A percentile compares a stretch with the other conserved stretches of the same genome.
Evolutionary conservation across 106 monocot species (phyloP).

Genomic region (Triglochin maritima): DNA sequence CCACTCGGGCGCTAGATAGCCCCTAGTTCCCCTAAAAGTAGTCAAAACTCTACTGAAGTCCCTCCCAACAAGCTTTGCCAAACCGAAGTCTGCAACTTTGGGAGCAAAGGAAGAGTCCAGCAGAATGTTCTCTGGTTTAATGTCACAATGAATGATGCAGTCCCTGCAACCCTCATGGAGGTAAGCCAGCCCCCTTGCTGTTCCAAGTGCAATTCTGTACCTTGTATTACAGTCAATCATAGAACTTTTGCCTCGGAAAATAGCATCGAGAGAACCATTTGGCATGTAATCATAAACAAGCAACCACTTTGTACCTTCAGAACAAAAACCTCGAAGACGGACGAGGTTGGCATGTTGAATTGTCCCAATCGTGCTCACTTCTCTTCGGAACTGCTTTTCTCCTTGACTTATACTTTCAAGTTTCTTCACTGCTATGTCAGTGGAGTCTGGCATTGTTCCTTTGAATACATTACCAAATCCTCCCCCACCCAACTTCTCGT

Average conservation of each 20-base stretch:
- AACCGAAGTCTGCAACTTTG: slow-evolving; percentile 17
- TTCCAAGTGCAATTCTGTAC: slow-evolving; percentile 2
- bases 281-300: slow-evolving; percentile 22
- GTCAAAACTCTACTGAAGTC: slow-evolving; percentile 19
- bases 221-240: slow-evolving; percentile 7
- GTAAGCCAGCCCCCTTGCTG: slow-evolving; percentile 13
- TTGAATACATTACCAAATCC: slow-evolving; percentile 13
- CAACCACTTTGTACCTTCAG: slow-evolving; percentile 9
- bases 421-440: slow-evolving; percentile 11
- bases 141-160: slow-evolving; percentile 20
- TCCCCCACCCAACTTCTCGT: slow-evolving; percentile 12
- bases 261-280: slow-evolving; percentile 11
- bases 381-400: slow-evolving; percentile 14
- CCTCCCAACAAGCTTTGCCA: slow-evolving; percentile 16
- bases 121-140: slow-evolving; percentile 22
- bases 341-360: slow-evolving; percentile 17
- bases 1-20: slow-evolving; percentile 16
- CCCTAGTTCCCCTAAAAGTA: slow-evolving; percentile 13
- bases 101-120: slow-evolving; percentile 5
- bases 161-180: slow-evolving; percentile 18
- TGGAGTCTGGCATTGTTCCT: slow-evolving; percentile 10
- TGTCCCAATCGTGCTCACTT: slow-evolving; percentile 17
- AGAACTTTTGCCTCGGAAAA: not conserved
- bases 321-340: slow-evolving; percentile 12
- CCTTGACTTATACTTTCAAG: slow-evolving; percentile 16